These are phyloP conservation scores for Sporisorium exsertum DNA, from an alignment of 1,284 basidiomycete species.

Conservation along the genomic window DNA sequence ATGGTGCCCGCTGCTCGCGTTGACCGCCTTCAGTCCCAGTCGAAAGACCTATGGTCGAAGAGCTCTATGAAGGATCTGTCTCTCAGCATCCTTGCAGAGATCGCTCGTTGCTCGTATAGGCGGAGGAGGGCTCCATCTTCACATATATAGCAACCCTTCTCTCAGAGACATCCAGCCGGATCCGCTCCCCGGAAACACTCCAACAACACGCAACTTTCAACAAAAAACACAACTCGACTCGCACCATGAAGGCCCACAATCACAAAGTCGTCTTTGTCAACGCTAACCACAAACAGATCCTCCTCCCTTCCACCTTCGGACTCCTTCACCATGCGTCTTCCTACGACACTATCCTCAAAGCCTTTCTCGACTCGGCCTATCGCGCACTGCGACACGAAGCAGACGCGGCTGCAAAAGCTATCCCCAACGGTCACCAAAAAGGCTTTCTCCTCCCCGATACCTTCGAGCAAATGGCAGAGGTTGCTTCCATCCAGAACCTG, in stretches of 20 bases:
- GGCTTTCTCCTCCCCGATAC: conserved; percentile 3
- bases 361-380: conserved; percentile 36
- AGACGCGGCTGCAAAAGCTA: neutral
- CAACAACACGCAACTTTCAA: neutral
- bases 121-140: neutral
- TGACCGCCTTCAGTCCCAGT: neutral
- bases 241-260: conserved; percentile 11
- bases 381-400: conserved; percentile 16
- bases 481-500: neutral
- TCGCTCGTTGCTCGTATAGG: neutral
- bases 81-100: neutral
- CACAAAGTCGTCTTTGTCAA: conserved; percentile 38
- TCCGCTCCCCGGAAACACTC: no score
- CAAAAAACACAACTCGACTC: neutral
- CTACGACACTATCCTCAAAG: conserved; percentile 31
- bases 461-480: conserved; percentile 11
- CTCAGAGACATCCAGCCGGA: neutral
- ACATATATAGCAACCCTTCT: neutral
- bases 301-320: conserved; percentile 27
- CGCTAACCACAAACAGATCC: conserved; percentile 18
- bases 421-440: neutral
- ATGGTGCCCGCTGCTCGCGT: neutral
- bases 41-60: neutral
- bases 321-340: conserved; percentile 22
- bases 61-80: neutral